Percentiles rank a stretch among this genome's conserved stretches.
Evolutionary conservation across 1,139 yeast genomes (phyloP).

Genomic region (Hyphopichia wangnamkhiaoensis): DNA sequence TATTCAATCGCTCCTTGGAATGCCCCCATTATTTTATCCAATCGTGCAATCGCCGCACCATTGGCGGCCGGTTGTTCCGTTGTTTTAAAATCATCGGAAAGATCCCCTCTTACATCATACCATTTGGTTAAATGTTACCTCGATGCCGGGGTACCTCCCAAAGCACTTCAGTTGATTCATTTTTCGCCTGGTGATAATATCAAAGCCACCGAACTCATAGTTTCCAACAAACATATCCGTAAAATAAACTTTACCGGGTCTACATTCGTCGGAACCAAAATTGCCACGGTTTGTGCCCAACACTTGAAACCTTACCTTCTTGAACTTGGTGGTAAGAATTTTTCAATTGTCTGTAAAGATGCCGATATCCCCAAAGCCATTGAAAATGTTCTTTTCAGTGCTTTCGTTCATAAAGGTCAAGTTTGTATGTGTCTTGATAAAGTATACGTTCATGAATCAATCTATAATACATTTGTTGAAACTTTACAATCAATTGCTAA

Average conservation of each 20-base stretch:
- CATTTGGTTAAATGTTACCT: slow-evolving; percentile 31
- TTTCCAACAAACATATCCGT: slow-evolving; percentile 25
- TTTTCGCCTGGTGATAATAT: slow-evolving; percentile 26
- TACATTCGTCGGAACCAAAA: slow-evolving; percentile 33
- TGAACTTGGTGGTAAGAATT: slow-evolving; percentile 49
- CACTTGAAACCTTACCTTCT: slow-evolving; percentile 38
- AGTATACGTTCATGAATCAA: slow-evolving; percentile 31
- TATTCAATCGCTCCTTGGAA: slow-evolving; percentile 51
- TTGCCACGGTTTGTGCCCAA: slow-evolving; percentile 35
- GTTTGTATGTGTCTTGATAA: slow-evolving; percentile 49
- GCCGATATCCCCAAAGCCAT: slow-evolving; percentile 35
- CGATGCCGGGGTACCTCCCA: slow-evolving; percentile 41
- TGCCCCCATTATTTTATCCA: slow-evolving; percentile 44
- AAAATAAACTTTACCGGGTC: slow-evolving; percentile 50
- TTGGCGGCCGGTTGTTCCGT: slow-evolving; percentile 54
- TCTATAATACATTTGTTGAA: slow-evolving; percentile 28
- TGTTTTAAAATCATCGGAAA: slow-evolving; percentile 40
- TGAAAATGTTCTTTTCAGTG: slow-evolving; percentile 26
- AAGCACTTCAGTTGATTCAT: slow-evolving; percentile 38
- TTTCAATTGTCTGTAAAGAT: slow-evolving; percentile 32
- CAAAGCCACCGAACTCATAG: slow-evolving; percentile 22
- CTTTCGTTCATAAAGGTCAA: slow-evolving; percentile 48
- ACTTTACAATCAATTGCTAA: slow-evolving; percentile 21
- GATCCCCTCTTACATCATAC: slow-evolving; percentile 32
- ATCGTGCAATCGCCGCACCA: slow-evolving; percentile 43